Conservation (phyloP, 176 grass and related monocot genomes). For the Echinochloa phyllopogon region DNA sequence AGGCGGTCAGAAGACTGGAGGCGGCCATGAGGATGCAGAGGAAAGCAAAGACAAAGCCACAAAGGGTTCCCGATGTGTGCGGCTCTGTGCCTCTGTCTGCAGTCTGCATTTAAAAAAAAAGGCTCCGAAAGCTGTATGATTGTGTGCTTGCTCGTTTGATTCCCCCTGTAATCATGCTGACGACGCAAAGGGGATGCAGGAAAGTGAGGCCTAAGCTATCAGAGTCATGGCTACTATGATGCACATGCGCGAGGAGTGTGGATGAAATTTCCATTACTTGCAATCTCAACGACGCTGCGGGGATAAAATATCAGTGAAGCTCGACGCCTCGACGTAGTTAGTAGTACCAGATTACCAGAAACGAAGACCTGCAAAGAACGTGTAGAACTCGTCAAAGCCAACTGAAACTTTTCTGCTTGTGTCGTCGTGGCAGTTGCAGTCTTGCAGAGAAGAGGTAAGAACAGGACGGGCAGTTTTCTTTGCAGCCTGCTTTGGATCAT, state of each 20-base stretch:
- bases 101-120: not conserved
- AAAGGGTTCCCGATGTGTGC: conserved; percentile 42
- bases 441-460: not conserved
- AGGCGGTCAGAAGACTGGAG: conserved; percentile 20
- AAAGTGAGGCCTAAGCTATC: conserved; percentile 27
- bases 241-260: conserved; percentile 16
- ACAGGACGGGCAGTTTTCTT: not conserved
- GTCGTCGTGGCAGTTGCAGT: conserved; percentile 1
- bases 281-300: not conserved
- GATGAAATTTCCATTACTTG: not conserved
- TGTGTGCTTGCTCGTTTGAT: conserved; percentile 52
- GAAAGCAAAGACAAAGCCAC: conserved; percentile 66
- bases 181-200: conserved; percentile 42
- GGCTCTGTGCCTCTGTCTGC: conserved; percentile 50
- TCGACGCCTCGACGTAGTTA: not conserved
- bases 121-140: conserved; percentile 26
- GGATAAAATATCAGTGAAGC: not conserved
- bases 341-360: not conserved
- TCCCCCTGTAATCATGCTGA: conserved; percentile 53
- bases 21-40: conserved; percentile 54
- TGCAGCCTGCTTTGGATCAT: conserved; percentile 19
- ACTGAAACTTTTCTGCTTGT: not conserved
- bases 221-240: conserved; percentile 43
- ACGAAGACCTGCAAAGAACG: not conserved
- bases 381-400: not conserved